Percentiles rank a stretch among this genome's conserved stretches.
Evolutionary conservation across 805 yeast genomes (phyloP).

Genomic region (Yarrowia phangngaensis): DNA sequence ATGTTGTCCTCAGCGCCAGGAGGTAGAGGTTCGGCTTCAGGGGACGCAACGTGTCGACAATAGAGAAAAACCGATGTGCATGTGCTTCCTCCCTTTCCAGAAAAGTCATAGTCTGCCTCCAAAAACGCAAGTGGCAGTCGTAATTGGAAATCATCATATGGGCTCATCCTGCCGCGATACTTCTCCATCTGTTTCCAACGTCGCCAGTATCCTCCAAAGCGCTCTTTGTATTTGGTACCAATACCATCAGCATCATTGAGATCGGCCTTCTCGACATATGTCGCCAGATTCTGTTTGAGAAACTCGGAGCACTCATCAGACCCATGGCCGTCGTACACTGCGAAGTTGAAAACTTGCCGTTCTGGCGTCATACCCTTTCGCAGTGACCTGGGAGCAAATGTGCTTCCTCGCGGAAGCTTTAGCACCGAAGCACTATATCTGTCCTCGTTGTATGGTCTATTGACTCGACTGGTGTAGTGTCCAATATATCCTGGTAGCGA

Average conservation of each 20-base stretch:
- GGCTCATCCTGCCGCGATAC: constrained; percentile 36
- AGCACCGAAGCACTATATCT: constrained; percentile 63
- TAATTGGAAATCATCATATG: constrained; percentile 54
- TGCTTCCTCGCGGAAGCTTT: constrained; percentile 42
- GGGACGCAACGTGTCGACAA: constrained; percentile 31
- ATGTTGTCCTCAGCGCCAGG: constrained; percentile 20
- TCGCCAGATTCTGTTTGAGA: constrained; percentile 52
- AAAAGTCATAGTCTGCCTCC: constrained; percentile 59
- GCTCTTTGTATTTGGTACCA: constrained; percentile 51
- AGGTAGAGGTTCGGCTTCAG: constrained; percentile 8
- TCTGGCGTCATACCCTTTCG: constrained; percentile 27
- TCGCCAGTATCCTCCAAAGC: constrained; percentile 82
- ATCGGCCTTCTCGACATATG: constrained; percentile 48
- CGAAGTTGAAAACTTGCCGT: constrained; percentile 58
- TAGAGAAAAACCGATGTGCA: constrained; percentile 63
- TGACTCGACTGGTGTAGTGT: constrained; percentile 71
- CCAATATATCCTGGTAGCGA: constrained; percentile 76
- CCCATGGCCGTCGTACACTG: constrained; percentile 94
- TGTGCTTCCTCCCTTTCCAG: constrained; percentile 56
- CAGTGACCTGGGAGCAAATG: constrained; percentile 33
- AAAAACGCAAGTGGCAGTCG: constrained; percentile 64
- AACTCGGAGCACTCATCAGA: constrained; percentile 70
- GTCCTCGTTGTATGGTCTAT: constrained; percentile 78
- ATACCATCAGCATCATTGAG: constrained; percentile 45
- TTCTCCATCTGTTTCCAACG: constrained; percentile 55